Percentiles rank a stretch among this genome's conserved stretches.
Evolutionary conservation across 1,284 basidiomycete genomes (phyloP).

Genomic region (Apiotrichum brassicae): DNA sequence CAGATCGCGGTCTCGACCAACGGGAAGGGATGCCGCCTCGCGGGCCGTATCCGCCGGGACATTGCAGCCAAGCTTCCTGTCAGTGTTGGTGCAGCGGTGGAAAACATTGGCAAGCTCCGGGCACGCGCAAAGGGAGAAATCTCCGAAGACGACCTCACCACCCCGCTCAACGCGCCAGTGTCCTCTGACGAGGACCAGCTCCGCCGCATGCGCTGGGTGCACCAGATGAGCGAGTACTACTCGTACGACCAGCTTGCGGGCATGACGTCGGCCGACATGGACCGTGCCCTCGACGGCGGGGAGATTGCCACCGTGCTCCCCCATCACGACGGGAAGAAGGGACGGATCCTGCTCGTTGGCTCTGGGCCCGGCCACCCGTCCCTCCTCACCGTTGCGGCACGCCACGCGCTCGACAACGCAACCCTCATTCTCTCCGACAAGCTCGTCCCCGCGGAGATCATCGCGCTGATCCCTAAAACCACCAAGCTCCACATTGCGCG

Average conservation of each 20-base stretch:
- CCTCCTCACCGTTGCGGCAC: conserved; percentile 80
- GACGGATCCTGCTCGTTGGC: conserved; percentile 79
- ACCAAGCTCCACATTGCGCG: conserved; percentile 69
- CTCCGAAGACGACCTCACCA: conserved; percentile 51
- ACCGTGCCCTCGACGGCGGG: conserved; percentile 50
- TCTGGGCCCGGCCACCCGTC: conserved; percentile 93
- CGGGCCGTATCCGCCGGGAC: conserved; percentile 71
- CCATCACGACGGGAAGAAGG: conserved; percentile 46
- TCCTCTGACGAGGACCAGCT: conserved; percentile 49
- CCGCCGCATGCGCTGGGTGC: conserved; percentile 77
- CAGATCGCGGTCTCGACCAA: conserved; percentile 89
- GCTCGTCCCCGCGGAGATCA: conserved; percentile 85
- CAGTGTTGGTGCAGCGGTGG: conserved; percentile 70
- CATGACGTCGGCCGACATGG: conserved; percentile 65
- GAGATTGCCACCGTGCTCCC: conserved; percentile 14
- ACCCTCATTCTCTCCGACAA: conserved; percentile 91
- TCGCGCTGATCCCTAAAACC: conserved; percentile 70
- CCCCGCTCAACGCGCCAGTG: conserved; percentile 75
- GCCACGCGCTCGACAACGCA: conserved; percentile 67
- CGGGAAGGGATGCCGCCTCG: conserved; percentile 82
- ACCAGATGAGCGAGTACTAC: conserved; percentile 92
- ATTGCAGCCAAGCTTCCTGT: conserved; percentile 69
- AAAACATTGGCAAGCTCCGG: conserved; percentile 67
- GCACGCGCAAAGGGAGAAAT: conserved; percentile 54
- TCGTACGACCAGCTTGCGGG: conserved; percentile 68